These are phyloP conservation scores for Xylariaceae sp. DNA, from an alignment of 2,329 filamentous ascomycete genomes.

Conservation along the genomic window DNA sequence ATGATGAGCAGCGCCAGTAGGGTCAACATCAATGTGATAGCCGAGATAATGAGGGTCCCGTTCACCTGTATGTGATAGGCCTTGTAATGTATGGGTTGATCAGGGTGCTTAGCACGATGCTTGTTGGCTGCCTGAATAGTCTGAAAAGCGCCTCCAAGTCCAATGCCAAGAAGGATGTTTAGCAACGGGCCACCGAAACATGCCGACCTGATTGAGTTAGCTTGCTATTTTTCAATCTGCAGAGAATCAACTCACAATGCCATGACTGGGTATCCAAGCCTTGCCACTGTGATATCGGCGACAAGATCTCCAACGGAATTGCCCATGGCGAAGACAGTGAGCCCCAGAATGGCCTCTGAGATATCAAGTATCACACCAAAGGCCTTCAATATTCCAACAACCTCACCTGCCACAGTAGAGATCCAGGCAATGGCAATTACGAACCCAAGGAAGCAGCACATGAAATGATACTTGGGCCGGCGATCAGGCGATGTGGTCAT, in stretches of 20 bases:
- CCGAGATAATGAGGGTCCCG: slow-evolving; percentile 79
- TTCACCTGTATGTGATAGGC: slow-evolving; percentile 82
- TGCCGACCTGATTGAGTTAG: slow-evolving; percentile 55
- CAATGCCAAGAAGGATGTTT: slow-evolving; percentile 92
- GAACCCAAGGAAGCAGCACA: slow-evolving; percentile 87
- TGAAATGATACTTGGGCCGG: slow-evolving; percentile 68
- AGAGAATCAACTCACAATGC: slow-evolving; percentile 53
- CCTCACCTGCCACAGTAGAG: slow-evolving; percentile 89
- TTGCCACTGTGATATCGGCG: slow-evolving; percentile 89
- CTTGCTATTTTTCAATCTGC: background rate
- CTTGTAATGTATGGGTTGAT: slow-evolving; percentile 60
- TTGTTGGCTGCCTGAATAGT: slow-evolving; percentile 67
- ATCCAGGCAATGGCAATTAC: slow-evolving; percentile 93
- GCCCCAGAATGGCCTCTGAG: slow-evolving; percentile 86
- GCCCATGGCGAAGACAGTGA: slow-evolving; percentile 94
- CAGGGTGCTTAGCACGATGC: slow-evolving; percentile 63
- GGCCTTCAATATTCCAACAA: slow-evolving; percentile 90
- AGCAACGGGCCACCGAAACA: slow-evolving; percentile 99
- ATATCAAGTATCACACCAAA: slow-evolving; percentile 89
- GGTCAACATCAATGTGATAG: slow-evolving; percentile 77
- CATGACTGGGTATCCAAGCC: slow-evolving; percentile 95
- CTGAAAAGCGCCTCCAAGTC: slow-evolving; percentile 86
- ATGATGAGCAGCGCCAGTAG: slow-evolving; percentile 72
- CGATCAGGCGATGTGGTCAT: slow-evolving; percentile 62
- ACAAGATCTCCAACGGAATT: slow-evolving; percentile 94